Evolutionary conservation across 1,139 yeast species (phyloP).

Genomic region (Kodamaea ohmeri): DNA sequence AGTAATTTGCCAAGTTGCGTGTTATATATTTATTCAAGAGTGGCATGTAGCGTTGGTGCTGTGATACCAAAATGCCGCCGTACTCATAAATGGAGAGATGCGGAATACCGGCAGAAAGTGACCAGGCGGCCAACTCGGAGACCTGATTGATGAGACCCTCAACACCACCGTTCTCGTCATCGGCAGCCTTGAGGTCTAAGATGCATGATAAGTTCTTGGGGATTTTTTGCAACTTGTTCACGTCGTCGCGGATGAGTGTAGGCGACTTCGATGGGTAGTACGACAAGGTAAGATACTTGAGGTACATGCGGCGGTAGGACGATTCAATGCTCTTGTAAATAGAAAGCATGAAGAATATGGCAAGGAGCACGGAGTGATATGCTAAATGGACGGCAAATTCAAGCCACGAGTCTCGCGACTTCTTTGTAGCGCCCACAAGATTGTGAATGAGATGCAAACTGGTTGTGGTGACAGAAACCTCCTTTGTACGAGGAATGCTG

Average conservation of each 20-base stretch:
- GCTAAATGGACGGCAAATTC: conserved; percentile 13
- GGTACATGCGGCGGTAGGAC: conserved; percentile 51
- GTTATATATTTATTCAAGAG: conserved; percentile 59
- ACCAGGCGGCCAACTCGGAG: conserved; percentile 83
- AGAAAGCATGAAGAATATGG: conserved; percentile 55
- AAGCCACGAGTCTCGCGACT: conserved; percentile 5
- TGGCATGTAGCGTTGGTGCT: conserved; percentile 35
- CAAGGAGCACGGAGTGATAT: conserved; percentile 45
- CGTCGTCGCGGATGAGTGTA: conserved; percentile 82
- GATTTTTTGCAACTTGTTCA: conserved; percentile 63
- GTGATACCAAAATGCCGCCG: conserved; percentile 60
- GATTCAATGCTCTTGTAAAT: conserved; percentile 52
- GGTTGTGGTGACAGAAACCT: background rate
- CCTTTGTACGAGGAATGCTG: background rate
- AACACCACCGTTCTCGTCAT: conserved; percentile 84
- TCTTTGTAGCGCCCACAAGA: conserved; percentile 1
- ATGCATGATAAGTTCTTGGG: conserved; percentile 78
- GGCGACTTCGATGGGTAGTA: conserved; percentile 86
- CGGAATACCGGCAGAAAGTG: conserved; percentile 78
- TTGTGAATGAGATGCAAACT: background rate
- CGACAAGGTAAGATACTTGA: conserved; percentile 60
- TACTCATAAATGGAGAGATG: conserved; percentile 75
- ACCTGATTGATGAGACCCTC: conserved; percentile 77
- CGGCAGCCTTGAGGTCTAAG: conserved; percentile 65
- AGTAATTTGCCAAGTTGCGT: conserved; percentile 65